A percentile compares a stretch with the other conserved stretches of the same genome.
Evolutionary conservation across 2,329 filamentous ascomycete genomes (phyloP).

Genomic region (Apiospora sp.): DNA sequence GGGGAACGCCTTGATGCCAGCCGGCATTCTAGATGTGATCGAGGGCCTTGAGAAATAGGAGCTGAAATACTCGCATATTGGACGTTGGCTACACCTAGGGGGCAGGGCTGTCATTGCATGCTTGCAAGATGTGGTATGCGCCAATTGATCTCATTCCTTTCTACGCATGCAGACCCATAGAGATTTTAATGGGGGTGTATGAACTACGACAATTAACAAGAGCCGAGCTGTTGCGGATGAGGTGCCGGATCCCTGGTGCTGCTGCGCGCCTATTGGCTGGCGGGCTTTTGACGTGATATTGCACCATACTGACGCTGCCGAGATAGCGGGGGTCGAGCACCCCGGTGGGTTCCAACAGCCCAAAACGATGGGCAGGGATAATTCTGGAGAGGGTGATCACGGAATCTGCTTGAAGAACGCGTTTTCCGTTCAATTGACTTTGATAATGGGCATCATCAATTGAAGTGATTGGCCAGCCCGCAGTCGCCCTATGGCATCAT

Average conservation of each 20-base stretch:
- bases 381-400: not conserved
- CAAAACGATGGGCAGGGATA: not conserved
- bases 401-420: not conserved
- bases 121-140: too few species aligned
- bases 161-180: too few species aligned
- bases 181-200: too few species aligned
- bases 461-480: not conserved
- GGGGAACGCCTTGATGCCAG: too few species aligned
- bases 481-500: not conserved
- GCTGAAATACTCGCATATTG: too few species aligned
- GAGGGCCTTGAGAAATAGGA: too few species aligned
- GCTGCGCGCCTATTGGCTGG: constrained; percentile 9
- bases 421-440: not conserved
- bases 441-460: too few species aligned
- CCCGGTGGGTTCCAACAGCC: not conserved
- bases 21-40: too few species aligned
- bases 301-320: constrained; percentile 27
- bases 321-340: not conserved
- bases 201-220: not conserved
- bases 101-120: too few species aligned
- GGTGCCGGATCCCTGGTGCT: not conserved
- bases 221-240: not conserved
- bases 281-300: constrained; percentile 28
- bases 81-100: too few species aligned
- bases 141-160: too few species aligned